Evolutionary conservation across 1,284 basidiomycete species (phyloP), one percentile per base, ranked within the genome.

Genomic region (Puccinia coronata): DNA sequence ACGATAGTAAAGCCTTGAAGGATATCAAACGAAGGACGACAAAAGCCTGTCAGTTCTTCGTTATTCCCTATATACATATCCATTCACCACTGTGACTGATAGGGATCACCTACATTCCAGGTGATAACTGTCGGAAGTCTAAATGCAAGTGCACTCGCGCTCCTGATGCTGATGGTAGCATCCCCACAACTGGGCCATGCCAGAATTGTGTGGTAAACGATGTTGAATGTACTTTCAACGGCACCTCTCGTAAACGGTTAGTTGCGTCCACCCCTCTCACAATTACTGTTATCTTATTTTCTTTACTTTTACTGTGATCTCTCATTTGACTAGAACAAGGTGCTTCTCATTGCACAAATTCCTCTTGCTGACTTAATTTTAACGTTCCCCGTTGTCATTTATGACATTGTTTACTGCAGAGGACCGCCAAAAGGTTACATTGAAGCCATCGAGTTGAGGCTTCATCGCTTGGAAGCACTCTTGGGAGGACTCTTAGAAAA

Each of bases 401-500:
- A 36, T 49, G 39, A 41, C 25, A 25, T 47, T 12, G 14, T 20
- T 39, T 53, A 28, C 51, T 59, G 18, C 75, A 83, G 92, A 82
- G 92, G 92, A 1, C 93, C 93, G 11, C 93, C 93, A 18, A 93
- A 93, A 84, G 93, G 93, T 1, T 95, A 95, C 87, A 94, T 95
- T 85, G 92, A 95, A 85, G 93, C 93, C 36, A 93, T 95, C 84
- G 93, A 95, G 86, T 92, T 92, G 16, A 90, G 93, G 16, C 88
- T 95, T 14, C 93, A 95, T 84, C 92, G 94, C 84, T 92, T 92
- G 57, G 93, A 95, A 85, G 92, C 93, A 0, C 88, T 95, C 61
- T 87, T 95, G 28, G 93, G 92, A 71, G 85, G 84, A 1, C 87
- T 94, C 74, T 88, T 94, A 61, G 88, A 90, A 71, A 89, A 90